Percentiles rank a stretch among this genome's conserved stretches.
Conservation (phyloP, 768 basidiomycete genomes). For the Pisolithus tinctorius region DNA sequence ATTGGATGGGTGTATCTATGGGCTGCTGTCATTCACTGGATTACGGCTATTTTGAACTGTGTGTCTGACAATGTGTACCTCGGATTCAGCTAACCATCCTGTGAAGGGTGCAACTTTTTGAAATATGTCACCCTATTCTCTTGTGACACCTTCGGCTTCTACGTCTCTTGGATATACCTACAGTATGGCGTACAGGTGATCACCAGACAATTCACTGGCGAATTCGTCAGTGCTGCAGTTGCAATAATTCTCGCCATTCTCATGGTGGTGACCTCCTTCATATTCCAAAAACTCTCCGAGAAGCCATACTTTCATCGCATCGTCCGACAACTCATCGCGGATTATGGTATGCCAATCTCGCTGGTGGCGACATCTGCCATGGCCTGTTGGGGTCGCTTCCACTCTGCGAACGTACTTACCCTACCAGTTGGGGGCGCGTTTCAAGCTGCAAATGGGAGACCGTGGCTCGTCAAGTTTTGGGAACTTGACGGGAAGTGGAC, state of each 20-base stretch:
- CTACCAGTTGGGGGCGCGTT: constrained; percentile 68
- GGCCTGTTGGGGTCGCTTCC: constrained; percentile 84
- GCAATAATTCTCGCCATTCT: constrained; percentile 69
- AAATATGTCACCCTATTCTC: constrained; percentile 86
- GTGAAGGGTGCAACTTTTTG: constrained; percentile 74
- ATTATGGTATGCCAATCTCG: constrained; percentile 90
- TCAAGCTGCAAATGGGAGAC: constrained; percentile 59
- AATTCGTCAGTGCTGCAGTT: constrained; percentile 46
- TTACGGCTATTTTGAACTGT: constrained; percentile 77
- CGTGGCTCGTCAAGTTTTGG: constrained; percentile 90
- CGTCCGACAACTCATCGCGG: constrained; percentile 67
- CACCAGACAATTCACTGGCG: constrained; percentile 56
- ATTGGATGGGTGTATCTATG: constrained; percentile 91
- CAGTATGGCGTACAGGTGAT: constrained; percentile 87
- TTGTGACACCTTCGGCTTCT: constrained; percentile 90
- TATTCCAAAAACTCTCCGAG: constrained; percentile 61
- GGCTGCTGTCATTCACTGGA: constrained; percentile 82
- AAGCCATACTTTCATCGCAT: constrained; percentile 67
- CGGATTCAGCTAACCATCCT: not conserved
- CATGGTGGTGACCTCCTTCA: constrained; percentile 69
- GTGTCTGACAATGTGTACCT: constrained; percentile 12
- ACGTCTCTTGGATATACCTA: constrained; percentile 84
- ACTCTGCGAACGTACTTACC: constrained; percentile 50
- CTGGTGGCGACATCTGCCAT: constrained; percentile 68
- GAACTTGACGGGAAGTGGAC: constrained; percentile 84